phyloP scores from a whole-genome alignment of 2,329 filamentous ascomycete species.

The Arthrobotrys sphaeroides region DNA sequence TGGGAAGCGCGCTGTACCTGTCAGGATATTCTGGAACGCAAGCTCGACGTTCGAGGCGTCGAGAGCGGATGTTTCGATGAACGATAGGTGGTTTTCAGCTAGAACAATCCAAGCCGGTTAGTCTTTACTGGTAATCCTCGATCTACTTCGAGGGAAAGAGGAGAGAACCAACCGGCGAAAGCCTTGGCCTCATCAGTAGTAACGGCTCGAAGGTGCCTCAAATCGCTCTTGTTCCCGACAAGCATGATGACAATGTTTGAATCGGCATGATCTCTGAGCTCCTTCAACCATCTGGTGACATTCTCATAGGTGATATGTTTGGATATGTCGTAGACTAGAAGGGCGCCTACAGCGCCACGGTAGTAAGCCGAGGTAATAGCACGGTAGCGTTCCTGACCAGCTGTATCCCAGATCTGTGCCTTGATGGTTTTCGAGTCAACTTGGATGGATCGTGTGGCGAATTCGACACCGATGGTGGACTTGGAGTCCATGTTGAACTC shows the following conservation, averaged over 20 bases:
- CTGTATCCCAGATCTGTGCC: constrained; percentile 99
- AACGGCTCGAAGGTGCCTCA: constrained; percentile 95
- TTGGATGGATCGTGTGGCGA: constrained; percentile 97
- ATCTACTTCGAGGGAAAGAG: neutral
- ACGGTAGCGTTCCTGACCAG: constrained; percentile 97
- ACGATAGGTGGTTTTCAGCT: constrained; percentile 98
- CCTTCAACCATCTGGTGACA: constrained; percentile 98
- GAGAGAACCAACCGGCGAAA: constrained; percentile 80
- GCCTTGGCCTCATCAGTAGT: constrained; percentile 97
- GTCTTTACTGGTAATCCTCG: neutral
- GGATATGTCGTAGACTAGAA: constrained; percentile 99
- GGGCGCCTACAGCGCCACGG: constrained; percentile 92
- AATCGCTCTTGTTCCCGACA: constrained; percentile 99
- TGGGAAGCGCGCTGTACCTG: constrained; percentile 71
- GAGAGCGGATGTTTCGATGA: constrained; percentile 98
- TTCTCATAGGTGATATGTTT: constrained; percentile 99
- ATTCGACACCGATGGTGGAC: constrained; percentile 99
- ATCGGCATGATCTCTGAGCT: constrained; percentile 96
- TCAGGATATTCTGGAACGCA: constrained; percentile 99
- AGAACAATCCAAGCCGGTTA: neutral
- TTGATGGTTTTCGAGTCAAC: constrained; percentile 99
- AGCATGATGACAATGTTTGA: constrained; percentile 99
- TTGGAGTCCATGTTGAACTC: constrained; percentile 99
- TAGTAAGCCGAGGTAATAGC: constrained; percentile 99
- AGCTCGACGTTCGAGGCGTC: constrained; percentile 99